Conservation (phyloP, 495 filamentous ascomycete genomes). For the Halenospora varia region DNA sequence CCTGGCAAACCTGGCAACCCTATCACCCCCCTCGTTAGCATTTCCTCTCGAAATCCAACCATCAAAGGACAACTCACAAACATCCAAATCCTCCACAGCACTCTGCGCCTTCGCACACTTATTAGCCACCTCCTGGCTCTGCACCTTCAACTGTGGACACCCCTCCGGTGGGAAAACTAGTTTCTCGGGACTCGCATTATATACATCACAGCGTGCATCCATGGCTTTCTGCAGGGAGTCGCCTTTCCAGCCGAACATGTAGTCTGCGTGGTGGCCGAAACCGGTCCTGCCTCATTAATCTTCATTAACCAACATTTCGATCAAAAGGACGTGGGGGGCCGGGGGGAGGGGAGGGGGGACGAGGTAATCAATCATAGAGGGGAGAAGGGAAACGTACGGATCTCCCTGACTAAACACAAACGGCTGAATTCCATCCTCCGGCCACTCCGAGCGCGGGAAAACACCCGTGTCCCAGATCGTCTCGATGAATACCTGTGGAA, state of each 20-base stretch:
- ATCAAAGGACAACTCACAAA: background rate
- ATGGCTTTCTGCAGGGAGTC: constrained; percentile 38
- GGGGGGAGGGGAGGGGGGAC: too few species aligned
- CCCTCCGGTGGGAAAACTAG: background rate
- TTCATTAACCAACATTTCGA: background rate
- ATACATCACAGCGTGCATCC: constrained; percentile 7
- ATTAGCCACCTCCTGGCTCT: background rate
- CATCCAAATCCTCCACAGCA: background rate
- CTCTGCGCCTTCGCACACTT: constrained; percentile 1
- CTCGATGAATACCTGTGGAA: constrained; percentile 39
- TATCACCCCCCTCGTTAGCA: background rate
- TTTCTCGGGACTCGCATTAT: too few species aligned
- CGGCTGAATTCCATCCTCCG: constrained; percentile 4
- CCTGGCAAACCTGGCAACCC: background rate
- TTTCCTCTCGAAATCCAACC: constrained; percentile 25
- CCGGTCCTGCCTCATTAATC: constrained; percentile 68
- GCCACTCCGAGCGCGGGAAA: background rate
- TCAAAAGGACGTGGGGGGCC: too few species aligned
- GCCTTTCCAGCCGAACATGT: constrained; percentile 65
- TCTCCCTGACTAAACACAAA: constrained; percentile 32
- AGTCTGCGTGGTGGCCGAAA: constrained; percentile 70
- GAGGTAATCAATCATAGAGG: background rate
- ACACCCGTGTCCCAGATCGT: constrained; percentile 4
- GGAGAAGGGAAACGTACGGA: background rate
- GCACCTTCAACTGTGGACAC: constrained; percentile 1